Evolutionary conservation across 805 yeast genomes (phyloP), one percentile per base, ranked within the genome.

Genomic region (Wickerhamiella dianesei): DNA sequence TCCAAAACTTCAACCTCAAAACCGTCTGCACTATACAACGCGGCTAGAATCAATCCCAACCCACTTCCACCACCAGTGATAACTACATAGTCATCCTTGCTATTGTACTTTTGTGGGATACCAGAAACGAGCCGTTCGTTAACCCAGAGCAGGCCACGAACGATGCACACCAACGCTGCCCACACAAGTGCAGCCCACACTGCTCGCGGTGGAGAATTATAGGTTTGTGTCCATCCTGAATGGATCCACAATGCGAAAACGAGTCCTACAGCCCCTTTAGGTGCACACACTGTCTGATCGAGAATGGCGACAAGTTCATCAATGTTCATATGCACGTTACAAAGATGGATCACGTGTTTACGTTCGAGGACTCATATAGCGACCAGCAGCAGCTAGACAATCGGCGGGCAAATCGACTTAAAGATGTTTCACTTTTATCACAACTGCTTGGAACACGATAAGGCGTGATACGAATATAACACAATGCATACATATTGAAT

Each of bases 51-150:
- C 6, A 58, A 53, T 5, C 62, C 62, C 18, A 59, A 45, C 4
- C 62, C 62, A 12, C 46, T 43, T 1, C 56, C 41, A 13, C 55
- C 59, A 3, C 62, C 62, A 1, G 61, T 56, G 1, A 59, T 47
- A 39, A 39, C 41, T n/a, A 39, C 41, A 18, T 12, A 14, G n/a
- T 17, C 21, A 18, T 19, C 25, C 13, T 39, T 17, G 25, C 8
- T 13, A 6, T 9, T 12, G n/a, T 21, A 18, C 8, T 12, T 13
- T 5, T 18, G 41, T 5, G 25, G 25, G 12, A 12, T 6, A 22
- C 41, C 41, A 21, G 41, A 39, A 4, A 39, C 25, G 25, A 39
- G 25, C 16, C 41, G 21, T 39, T n/a, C 9, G n/a, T 39, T 39
- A 9, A n/a, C 21, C 25, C 21, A 39, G 14, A 39, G 25, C 8